Conservation (phyloP, 2,329 filamentous ascomycete genomes). For the Periconia sp. region DNA sequence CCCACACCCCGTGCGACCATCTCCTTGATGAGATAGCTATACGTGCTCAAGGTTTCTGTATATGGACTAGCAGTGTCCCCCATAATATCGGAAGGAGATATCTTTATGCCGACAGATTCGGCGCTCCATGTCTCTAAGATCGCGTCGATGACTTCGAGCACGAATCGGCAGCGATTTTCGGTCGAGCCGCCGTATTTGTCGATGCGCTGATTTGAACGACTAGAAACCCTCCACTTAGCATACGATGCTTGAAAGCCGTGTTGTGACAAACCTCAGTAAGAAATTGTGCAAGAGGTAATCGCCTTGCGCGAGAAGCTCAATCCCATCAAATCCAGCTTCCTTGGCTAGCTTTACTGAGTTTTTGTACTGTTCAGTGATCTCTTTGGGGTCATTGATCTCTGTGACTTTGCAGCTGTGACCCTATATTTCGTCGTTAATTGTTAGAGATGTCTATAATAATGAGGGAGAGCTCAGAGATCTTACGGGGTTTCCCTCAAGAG, state of each 20-base stretch:
- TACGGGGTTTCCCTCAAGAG: conserved; percentile 12
- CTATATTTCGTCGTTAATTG: not conserved
- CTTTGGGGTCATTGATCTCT: conserved; percentile 1
- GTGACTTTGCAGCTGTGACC: conserved; percentile 7
- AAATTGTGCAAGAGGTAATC: conserved; percentile 17
- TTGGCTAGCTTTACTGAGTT: conserved; percentile 4
- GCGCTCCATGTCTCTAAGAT: conserved; percentile 24
- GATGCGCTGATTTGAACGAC: conserved; percentile 26
- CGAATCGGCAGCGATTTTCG: conserved; percentile 34
- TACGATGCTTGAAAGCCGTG: not conserved
- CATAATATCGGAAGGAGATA: conserved; percentile 28
- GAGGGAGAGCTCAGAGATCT: not conserved
- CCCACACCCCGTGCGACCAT: conserved; percentile 5
- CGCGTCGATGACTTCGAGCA: conserved; percentile 33
- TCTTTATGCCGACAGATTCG: conserved; percentile 24
- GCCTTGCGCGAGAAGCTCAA: conserved; percentile 17
- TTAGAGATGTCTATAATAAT: not conserved
- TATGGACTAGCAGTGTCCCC: conserved; percentile 7
- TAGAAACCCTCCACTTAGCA: not conserved
- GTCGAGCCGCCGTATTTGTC: conserved; percentile 36
- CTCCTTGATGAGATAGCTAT: conserved; percentile 7
- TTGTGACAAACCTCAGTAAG: conserved; percentile 3
- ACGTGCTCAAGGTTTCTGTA: conserved; percentile 8
- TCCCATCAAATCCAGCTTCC: conserved; percentile 11
- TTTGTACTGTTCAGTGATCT: conserved; percentile 7